Percentiles rank a stretch among this genome's conserved stretches.
These are phyloP conservation scores for Venturia pyrina DNA, from an alignment of 2,329 filamentous ascomycete species.

Conservation along the genomic window DNA sequence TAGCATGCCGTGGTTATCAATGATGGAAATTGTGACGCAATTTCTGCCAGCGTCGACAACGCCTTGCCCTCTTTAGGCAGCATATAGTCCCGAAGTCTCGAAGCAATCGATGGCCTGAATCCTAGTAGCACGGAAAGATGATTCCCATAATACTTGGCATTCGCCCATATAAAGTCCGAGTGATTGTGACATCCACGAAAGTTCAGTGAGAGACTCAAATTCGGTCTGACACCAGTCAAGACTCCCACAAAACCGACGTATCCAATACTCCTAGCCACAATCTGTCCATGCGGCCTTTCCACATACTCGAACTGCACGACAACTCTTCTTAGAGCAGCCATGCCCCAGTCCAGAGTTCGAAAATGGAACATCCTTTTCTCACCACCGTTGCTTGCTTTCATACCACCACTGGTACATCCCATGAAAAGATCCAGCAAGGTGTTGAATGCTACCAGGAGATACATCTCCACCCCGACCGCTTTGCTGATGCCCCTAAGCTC, in stretches of 20 bases:
- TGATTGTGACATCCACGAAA: slow-evolving; percentile 41
- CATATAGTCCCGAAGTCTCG: slow-evolving; percentile 37
- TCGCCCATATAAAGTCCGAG: slow-evolving; percentile 20
- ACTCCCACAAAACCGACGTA: slow-evolving; percentile 44
- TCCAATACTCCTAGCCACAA: slow-evolving; percentile 38
- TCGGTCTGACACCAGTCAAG: slow-evolving; percentile 39
- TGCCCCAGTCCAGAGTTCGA: slow-evolving; percentile 40
- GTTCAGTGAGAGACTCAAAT: slow-evolving; percentile 40
- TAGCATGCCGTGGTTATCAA: slow-evolving; percentile 45
- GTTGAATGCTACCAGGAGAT: slow-evolving; percentile 53
- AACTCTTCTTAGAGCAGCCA: slow-evolving; percentile 32
- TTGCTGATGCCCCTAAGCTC: slow-evolving; percentile 50
- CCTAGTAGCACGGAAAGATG: slow-evolving; percentile 46
- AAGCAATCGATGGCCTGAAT: slow-evolving; percentile 42
- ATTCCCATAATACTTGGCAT: slow-evolving; percentile 37
- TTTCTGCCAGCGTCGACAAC: slow-evolving; percentile 18
- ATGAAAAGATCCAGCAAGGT: slow-evolving; percentile 53
- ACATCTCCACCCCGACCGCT: slow-evolving; percentile 43
- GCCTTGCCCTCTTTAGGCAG: slow-evolving; percentile 20
- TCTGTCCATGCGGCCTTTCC: slow-evolving; percentile 21
- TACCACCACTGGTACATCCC: slow-evolving; percentile 53
- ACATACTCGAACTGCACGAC: slow-evolving; percentile 33
- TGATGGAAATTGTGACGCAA: slow-evolving; percentile 26
- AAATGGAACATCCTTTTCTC: slow-evolving; percentile 42
- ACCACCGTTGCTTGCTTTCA: slow-evolving; percentile 20